Conservation (phyloP, 106 monocot genomes). For the Dioscorea dumetorum region DNA sequence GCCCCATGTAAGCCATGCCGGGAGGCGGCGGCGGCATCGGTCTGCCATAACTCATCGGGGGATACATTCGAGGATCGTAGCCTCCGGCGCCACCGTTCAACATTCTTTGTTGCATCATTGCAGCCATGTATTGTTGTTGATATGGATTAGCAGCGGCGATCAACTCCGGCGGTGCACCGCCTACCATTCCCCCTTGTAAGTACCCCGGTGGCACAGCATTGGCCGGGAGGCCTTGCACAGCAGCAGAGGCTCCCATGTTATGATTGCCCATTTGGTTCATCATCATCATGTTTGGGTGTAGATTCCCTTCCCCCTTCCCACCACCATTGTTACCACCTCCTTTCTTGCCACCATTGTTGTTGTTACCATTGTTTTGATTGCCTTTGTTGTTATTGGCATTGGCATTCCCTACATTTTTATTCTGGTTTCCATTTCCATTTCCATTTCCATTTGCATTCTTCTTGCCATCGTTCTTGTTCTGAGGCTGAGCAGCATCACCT, state of each 20-base stretch:
- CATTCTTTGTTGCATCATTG: slow-evolving; percentile 31
- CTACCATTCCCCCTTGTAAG: neutral
- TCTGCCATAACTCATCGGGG: slow-evolving; percentile 6
- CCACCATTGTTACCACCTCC: neutral
- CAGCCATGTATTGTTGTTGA: slow-evolving; percentile 42
- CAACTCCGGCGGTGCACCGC: slow-evolving; percentile 15
- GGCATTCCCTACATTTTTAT: slow-evolving; percentile 4
- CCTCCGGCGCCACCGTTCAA: slow-evolving; percentile 2
- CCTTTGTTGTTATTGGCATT: neutral
- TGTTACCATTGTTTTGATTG: neutral
- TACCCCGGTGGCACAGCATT: neutral
- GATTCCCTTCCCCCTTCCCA: neutral
- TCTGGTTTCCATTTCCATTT: neutral
- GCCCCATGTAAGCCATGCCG: neutral
- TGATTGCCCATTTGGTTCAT: slow-evolving; percentile 11
- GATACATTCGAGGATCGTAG: slow-evolving; percentile 6
- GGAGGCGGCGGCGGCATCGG: slow-evolving; percentile 2
- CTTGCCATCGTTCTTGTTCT: slow-evolving; percentile 4
- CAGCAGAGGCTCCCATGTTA: neutral
- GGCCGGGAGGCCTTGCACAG: slow-evolving; percentile 21
- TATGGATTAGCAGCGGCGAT: slow-evolving; percentile 24
- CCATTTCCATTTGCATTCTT: neutral
- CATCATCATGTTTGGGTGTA: slow-evolving; percentile 6
- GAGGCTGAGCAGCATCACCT: slow-evolving; percentile 8
- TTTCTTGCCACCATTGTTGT: slow-evolving; percentile 8